Conservation (phyloP, 257 asterid species). For the Primulina huaijiensis region DNA sequence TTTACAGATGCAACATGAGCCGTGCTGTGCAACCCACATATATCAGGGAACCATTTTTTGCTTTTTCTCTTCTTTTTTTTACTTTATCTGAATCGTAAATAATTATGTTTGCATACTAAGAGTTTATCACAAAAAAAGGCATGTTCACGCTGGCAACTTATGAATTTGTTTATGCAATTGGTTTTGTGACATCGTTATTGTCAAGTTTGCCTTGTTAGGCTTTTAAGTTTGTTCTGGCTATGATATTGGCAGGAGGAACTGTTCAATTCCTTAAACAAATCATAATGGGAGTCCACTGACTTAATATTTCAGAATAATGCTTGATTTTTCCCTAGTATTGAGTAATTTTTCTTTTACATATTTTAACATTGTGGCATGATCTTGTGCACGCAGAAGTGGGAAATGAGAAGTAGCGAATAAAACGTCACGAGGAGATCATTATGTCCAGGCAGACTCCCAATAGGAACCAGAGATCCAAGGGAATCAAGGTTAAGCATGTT, state of each 20-base stretch:
- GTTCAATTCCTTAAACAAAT: background rate
- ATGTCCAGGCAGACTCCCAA: conserved; percentile 76
- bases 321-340: background rate
- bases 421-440: conserved; percentile 25
- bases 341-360: conserved; percentile 10
- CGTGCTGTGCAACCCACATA: background rate
- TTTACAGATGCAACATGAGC: too few relatives aligned
- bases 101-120: background rate
- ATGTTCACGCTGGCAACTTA: too few relatives aligned
- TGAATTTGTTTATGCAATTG: too few relatives aligned
- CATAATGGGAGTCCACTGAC: background rate
- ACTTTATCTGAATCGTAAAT: background rate
- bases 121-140: too few relatives aligned
- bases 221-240: background rate
- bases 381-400: conserved; percentile 10
- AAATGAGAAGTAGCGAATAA: conserved; percentile 24
- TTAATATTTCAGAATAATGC: background rate
- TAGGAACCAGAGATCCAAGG: conserved; percentile 75
- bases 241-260: background rate
- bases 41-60: background rate
- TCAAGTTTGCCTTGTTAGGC: background rate
- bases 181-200: background rate
- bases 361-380: conserved; percentile 26
- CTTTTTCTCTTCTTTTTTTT: too few relatives aligned
- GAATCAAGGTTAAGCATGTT: conserved; percentile 58